Evolutionary conservation across 495 filamentous ascomycete genomes (phyloP), one percentile per base, ranked within the genome.

Genomic region (Parathielavia hyrcaniae): DNA sequence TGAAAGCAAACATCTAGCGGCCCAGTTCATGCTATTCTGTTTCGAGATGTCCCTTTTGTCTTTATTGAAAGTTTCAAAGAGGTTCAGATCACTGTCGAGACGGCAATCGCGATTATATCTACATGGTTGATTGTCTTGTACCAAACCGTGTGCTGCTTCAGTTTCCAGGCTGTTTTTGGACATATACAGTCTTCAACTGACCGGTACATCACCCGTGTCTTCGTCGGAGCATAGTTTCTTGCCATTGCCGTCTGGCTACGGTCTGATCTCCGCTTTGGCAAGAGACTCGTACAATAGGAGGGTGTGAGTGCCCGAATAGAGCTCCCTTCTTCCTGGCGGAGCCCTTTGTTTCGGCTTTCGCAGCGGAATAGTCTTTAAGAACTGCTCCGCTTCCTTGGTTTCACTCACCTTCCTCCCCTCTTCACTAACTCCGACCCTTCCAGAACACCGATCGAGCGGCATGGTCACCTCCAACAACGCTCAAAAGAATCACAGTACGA

Each of bases 1-100:
- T 13, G 38, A 14, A 55, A n/a, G 38, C 53, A 55, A 55, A 55
- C 53, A 55, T 26, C 3, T 8, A 13, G 5, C 6, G 17, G 36
- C 20, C 14, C 8, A 16, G 35, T n/a, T 40, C 10, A 17, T 23
- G n/a, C 49, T 22, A 40, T 9, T n/a, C 30, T 50, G 34, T n/a
- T 20, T n/a, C 34, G n/a, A 38, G 7, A 5, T 52, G 23, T 19
- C 8, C 5, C n/a, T 26, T 40, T 26, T 52, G 36, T 11, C 10
- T 13, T 40, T n/a, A n/a, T 38, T 38, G 2, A 39, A 12, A n/a
- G 4, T 12, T 40, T 40, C 9, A 40, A 43, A 43, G 10, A n/a
- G n/a, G 41, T 22, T 9, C 5, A 1, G 8, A 22, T 17, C 34
- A 14, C 9, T 38, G 35, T 44, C 20, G 17, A 20, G 32, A 16